Evolutionary conservation across 768 basidiomycete genomes (phyloP).

Genomic region (Amanita rubescens): DNA sequence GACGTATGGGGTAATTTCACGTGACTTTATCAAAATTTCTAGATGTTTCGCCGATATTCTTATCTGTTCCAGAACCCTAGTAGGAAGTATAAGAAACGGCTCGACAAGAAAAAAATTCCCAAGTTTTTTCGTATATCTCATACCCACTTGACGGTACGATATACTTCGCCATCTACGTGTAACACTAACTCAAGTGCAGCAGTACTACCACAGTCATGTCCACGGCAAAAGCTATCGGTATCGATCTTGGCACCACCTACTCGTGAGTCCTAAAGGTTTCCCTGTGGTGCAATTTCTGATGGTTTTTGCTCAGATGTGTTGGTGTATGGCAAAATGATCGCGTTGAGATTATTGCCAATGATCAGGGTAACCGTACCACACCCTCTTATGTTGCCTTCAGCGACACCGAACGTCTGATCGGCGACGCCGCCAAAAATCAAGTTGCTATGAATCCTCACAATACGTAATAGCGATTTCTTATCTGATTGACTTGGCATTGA

Average conservation of each 20-base stretch:
- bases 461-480: conserved; percentile 39
- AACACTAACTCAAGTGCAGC: background rate
- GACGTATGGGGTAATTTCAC: conserved; percentile 23
- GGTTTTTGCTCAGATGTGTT: conserved; percentile 64
- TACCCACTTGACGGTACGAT: conserved; percentile 8
- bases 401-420: conserved; percentile 93
- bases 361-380: conserved; percentile 92
- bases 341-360: conserved; percentile 96
- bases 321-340: conserved; percentile 99
- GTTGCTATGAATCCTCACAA: conserved; percentile 98
- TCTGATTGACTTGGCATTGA: background rate
- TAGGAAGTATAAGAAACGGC: conserved; percentile 27
- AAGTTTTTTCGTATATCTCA: conserved; percentile 15
- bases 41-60: conserved; percentile 39
- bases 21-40: conserved; percentile 33
- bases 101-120: conserved; percentile 9
- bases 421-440: conserved; percentile 98
- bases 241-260: conserved; percentile 90
- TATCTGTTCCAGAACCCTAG: conserved; percentile 26
- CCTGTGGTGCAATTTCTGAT: conserved; percentile 7
- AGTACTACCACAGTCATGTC: conserved; percentile 30
- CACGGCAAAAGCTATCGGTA: conserved; percentile 78
- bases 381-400: conserved; percentile 96
- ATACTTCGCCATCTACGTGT: conserved; percentile 10
- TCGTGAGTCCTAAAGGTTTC: conserved; percentile 46